Evolutionary conservation across 2,329 filamentous ascomycete species (phyloP), one percentile per base, ranked within the genome.

Genomic region (Camptophora hylomeconis): DNA sequence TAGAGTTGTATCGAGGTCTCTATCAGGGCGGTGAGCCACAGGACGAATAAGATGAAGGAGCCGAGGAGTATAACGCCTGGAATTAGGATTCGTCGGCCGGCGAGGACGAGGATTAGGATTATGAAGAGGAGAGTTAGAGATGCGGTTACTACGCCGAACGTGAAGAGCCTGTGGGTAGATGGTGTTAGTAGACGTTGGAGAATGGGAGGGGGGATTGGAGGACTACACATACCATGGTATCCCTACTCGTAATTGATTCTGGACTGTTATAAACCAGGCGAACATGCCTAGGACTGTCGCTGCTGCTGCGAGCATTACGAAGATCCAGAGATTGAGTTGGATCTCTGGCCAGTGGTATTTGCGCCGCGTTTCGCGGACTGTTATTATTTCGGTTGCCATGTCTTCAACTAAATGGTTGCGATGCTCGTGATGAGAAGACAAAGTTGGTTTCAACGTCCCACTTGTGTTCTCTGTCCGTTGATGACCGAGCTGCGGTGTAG

Each of bases 291-390:
- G 53, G 31, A 72, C 63, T 29, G 64, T 63, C 15, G 66, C 61
- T 7, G 68, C 68, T 2, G 65, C 63, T 1, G 61, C 65, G 10
- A 75, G 57, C 48, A 75, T 72, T 40, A 74, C 57, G 41, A 75
- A 65, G 30, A 70, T 66, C 72, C 72, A 77, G 44, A 73, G 52
- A 45, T 75, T 75, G 40, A 77, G 60, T 44, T 75, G 70, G 26
- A 68, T 57, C 49, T 75, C 70, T 3, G 72, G 72, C 72, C 72
- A 77, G 54, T 64, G 67, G 56, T 75, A 75, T 44, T 63, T 53
- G 12, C 56, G 53, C 17, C 50, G 51, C 4, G 39, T 36, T 35
- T 51, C 47, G 25, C 46, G 48, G 33, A 52, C 44, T 31, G 46
- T 34, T 22, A 48, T 38, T 20, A 51, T 39, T 22, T 45, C 42